Base-by-base conservation (phyloP, 2,329 filamentous ascomycete species). In the Davidsoniella eucalypti region DNA sequence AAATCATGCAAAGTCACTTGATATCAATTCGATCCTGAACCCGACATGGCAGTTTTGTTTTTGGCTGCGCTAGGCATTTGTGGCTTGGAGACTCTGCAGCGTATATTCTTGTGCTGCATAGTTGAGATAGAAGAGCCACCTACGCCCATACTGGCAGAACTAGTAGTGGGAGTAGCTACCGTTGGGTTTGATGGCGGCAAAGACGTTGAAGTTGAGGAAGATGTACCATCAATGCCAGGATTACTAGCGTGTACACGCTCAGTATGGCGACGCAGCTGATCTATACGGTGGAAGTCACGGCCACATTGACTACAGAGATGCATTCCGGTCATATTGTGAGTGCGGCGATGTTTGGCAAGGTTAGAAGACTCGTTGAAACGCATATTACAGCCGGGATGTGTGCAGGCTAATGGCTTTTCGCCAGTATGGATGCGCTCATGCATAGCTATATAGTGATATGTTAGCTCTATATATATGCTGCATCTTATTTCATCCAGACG, bases 401-500 rank as follows among this genome's bases (percentile, higher is more conserved):
- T 69, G 55, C 78, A 82, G 42, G 66, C 62, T 0, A 82, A 63
- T 0, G 78, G 78, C 58, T 82, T 82, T 44, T 75, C 71, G 40
- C 78, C 76, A 1, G 79, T 81, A 57, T 84, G 80, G 1, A 73
- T 78, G 38, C 78, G 70, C 57, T 73, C 71, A 56, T 84, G 80
- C 68, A 81, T 81, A n/a, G 78, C 76, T 79, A 55, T 29, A 44
- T 23, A 5, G 18, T 36, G 56, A 12, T 53, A 41, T 29, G 25
- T 55, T 50, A 33, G 26, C 33, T 23, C 21, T 23, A 23, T 18
- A 33, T 18, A 33, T 33, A 12, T 12, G 29, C 8, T 33, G 12
- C 9, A 33, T 33, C 25, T 10, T 14, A 3, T 17, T 10, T 26
- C 4, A 12, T 33, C 10, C 12, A 23, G 21, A 25, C 10, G 16